These are phyloP conservation scores for Candida silvatica DNA, from an alignment of 805 yeast genomes.

Conservation along the genomic window DNA sequence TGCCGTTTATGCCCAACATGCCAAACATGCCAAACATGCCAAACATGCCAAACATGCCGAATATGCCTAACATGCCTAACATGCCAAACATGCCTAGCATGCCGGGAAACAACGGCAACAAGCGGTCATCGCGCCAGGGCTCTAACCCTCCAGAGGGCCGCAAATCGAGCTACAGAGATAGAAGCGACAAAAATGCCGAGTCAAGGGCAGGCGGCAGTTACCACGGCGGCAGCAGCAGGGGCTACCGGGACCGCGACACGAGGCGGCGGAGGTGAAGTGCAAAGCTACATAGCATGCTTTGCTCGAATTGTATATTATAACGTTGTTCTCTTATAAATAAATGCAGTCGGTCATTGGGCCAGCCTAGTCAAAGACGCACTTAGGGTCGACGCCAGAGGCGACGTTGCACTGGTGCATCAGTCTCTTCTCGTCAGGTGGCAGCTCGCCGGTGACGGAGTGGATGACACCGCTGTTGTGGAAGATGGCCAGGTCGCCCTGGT, in stretches of 20 bases:
- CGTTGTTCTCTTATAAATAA: no score
- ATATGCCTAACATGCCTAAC: slow-evolving; percentile 13
- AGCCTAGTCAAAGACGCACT: no score
- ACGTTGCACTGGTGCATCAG: slow-evolving; percentile 93
- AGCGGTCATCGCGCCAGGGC: not conserved
- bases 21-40: slow-evolving; percentile 23
- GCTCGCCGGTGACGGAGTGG: slow-evolving; percentile 90
- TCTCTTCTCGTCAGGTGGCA: slow-evolving; percentile 67
- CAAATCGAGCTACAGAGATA: no score
- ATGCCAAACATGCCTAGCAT: slow-evolving; percentile 11
- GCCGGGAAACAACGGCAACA: slow-evolving; percentile 1
- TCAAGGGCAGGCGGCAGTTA: no score
- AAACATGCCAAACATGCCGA: slow-evolving; percentile 20
- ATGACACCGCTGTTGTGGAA: slow-evolving; percentile 86
- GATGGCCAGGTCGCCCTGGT: slow-evolving; percentile 74
- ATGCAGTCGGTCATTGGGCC: no score
- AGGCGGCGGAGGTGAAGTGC: no score
- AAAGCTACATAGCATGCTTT: no score
- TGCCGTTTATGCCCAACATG: slow-evolving; percentile 22
- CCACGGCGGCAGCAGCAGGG: no score
- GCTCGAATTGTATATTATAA: no score
- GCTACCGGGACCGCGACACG: no score
- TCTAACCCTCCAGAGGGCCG: not conserved
- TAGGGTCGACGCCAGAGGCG: slow-evolving; percentile 75
- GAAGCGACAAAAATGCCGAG: no score